Evolutionary conservation across 441 rosid genomes (phyloP).

Genomic region (Geranium incanum): DNA sequence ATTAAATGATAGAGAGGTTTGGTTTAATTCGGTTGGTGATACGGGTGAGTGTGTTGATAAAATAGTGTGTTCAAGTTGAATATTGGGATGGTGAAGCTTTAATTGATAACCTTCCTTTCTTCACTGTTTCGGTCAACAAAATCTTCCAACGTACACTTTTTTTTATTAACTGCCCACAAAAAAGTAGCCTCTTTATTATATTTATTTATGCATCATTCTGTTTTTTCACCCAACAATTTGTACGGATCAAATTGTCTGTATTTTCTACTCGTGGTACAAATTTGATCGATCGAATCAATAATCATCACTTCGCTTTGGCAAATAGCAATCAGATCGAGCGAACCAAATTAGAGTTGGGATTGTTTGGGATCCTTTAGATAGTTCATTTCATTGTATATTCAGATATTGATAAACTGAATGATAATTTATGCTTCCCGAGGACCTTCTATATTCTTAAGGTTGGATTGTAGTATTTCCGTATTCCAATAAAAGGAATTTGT

Average conservation of each 20-base stretch:
- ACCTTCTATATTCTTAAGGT: no score
- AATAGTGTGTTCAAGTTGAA: not conserved
- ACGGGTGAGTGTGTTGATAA: not conserved
- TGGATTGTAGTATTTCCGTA: no score
- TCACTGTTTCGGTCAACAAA: not conserved
- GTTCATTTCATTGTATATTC: no score
- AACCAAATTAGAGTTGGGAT: no score
- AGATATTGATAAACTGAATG: no score
- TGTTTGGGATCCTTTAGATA: no score
- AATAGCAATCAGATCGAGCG: no score
- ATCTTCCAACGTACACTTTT: not conserved
- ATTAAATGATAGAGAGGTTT: not conserved
- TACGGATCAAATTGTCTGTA: not conserved
- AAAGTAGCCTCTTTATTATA: not conserved
- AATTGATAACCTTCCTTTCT: not conserved
- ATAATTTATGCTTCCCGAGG: no score
- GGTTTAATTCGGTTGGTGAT: not conserved
- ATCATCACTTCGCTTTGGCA: no score
- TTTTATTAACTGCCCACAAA: not conserved
- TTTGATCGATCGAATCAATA: no score
- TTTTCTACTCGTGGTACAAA: no score
- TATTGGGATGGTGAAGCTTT: not conserved
- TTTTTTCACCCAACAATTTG: not conserved
- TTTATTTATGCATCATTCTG: not conserved
- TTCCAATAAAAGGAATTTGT: no score